These are phyloP conservation scores for Medicago ruthenica DNA, from an alignment of 306 rosid genomes.

Conservation along the genomic window DNA sequence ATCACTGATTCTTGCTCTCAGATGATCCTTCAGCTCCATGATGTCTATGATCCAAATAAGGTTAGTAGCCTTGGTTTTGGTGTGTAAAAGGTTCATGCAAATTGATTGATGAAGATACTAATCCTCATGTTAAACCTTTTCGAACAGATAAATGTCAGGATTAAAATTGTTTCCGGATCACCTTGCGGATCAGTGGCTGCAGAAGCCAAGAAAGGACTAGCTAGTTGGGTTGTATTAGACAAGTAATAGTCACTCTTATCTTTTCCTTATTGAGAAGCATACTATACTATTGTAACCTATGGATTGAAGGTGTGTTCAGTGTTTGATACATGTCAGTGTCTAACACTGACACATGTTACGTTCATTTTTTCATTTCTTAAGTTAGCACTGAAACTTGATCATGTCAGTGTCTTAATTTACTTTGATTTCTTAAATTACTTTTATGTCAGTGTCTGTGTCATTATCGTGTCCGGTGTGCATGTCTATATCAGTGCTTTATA, in stretches of 20 bases:
- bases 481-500: not conserved
- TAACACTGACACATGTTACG: too few species aligned
- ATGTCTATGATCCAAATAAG: slow-evolving; percentile 95
- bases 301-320: not conserved
- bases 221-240: slow-evolving; percentile 95
- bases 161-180: slow-evolving; percentile 88
- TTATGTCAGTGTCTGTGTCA: not conserved
- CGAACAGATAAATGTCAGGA: slow-evolving; percentile 88
- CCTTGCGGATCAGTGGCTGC: slow-evolving; percentile 92
- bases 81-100: slow-evolving; percentile 37
- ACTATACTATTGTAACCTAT: slow-evolving; percentile 34
- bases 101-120: slow-evolving; percentile 28
- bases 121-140: slow-evolving; percentile 25
- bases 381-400: not conserved
- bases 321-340: not conserved
- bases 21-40: slow-evolving; percentile 97
- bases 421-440: not conserved
- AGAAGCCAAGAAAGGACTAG: slow-evolving; percentile 88
- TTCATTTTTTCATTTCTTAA: not conserved
- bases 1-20: slow-evolving; percentile 94
- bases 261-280: slow-evolving; percentile 32
- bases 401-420: too few species aligned
- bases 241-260: slow-evolving; percentile 66
- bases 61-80: slow-evolving; percentile 42
- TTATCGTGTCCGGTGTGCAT: not conserved